phyloP scores from a whole-genome alignment of 768 basidiomycete species.

The Mycena belliarum region DNA sequence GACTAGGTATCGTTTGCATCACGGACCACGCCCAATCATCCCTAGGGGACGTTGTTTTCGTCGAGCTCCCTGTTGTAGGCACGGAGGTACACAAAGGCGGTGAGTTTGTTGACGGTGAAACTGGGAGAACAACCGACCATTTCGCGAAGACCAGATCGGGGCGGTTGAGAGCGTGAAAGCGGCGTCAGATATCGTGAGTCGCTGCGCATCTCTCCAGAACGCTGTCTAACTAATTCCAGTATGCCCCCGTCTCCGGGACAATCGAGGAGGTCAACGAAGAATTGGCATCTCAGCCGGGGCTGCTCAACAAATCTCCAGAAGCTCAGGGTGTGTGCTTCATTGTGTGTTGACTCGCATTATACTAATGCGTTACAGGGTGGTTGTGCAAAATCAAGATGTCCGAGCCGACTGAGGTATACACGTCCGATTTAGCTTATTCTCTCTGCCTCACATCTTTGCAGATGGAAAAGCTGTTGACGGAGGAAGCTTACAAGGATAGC shows the following conservation, averaged over 20 bases:
- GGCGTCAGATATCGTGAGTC: constrained; percentile 85
- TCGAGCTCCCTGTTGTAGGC: constrained; percentile 79
- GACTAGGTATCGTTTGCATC: constrained; percentile 79
- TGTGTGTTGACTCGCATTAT: neutral
- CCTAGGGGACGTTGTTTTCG: constrained; percentile 96
- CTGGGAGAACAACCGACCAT: neutral
- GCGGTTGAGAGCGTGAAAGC: constrained; percentile 97
- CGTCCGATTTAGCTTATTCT: neutral
- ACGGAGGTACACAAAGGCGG: constrained; percentile 70
- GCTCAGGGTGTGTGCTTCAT: constrained; percentile 54
- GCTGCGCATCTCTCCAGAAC: constrained; percentile 11
- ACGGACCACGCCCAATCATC: constrained; percentile 91
- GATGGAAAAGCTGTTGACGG: constrained; percentile 72
- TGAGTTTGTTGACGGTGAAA: constrained; percentile 39
- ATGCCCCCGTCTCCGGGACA: constrained; percentile 88
- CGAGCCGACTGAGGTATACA: constrained; percentile 70
- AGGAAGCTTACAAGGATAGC: constrained; percentile 66
- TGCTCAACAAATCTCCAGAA: constrained; percentile 89
- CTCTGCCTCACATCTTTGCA: constrained; percentile 27
- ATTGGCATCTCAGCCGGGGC: constrained; percentile 66
- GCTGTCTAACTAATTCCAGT: constrained; percentile 46
- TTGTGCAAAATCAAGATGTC: constrained; percentile 90
- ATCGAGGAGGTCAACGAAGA: constrained; percentile 77
- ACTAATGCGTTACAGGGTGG: constrained; percentile 68
- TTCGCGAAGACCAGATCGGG: constrained; percentile 70